A percentile compares a stretch with the other conserved stretches of the same genome.
Conservation (phyloP, 1,139 yeast species). For the Yarrowia galli region DNA sequence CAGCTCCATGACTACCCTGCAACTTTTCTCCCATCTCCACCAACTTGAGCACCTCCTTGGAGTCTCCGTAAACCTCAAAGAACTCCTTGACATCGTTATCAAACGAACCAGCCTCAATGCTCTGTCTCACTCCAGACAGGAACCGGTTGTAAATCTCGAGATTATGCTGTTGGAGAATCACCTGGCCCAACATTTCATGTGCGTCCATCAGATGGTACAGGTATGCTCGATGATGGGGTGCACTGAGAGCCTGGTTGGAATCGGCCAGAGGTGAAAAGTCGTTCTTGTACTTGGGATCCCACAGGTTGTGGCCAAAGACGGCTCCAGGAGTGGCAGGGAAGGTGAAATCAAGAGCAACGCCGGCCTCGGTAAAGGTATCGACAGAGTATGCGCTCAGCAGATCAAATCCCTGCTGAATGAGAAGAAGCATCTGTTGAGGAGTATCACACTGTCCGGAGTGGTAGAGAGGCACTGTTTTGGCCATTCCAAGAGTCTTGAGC, state of each 20-base stretch:
- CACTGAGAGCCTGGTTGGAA: conserved; percentile 44
- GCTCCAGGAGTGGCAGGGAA: conserved; percentile 45
- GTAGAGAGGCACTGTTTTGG: conserved; percentile 41
- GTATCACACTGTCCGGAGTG: conserved; percentile 46
- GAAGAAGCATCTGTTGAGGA: conserved; percentile 51
- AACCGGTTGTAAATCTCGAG: conserved; percentile 46
- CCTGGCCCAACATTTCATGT: conserved; percentile 55
- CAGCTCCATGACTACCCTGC: conserved; percentile 11
- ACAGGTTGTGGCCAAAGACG: conserved; percentile 48
- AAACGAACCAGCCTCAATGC: conserved; percentile 49
- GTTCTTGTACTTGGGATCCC: conserved; percentile 48
- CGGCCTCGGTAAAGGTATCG: conserved; percentile 50
- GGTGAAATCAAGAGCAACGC: conserved; percentile 51
- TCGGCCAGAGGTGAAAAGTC: conserved; percentile 47
- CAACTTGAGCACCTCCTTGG: conserved; percentile 39
- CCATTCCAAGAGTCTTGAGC: conserved; percentile 17
- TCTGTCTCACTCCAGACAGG: conserved; percentile 49
- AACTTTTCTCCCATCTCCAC: neutral
- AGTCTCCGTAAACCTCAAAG: conserved; percentile 45
- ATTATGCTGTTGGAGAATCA: conserved; percentile 54
- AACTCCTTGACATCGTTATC: conserved; percentile 46
- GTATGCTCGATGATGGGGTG: conserved; percentile 52
- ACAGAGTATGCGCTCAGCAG: conserved; percentile 50
- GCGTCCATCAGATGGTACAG: conserved; percentile 54
- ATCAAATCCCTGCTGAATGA: conserved; percentile 51